Evolutionary conservation across 2,329 filamentous ascomycete species (phyloP).

Genomic region (Monilinia vaccinii-corymbosi): DNA sequence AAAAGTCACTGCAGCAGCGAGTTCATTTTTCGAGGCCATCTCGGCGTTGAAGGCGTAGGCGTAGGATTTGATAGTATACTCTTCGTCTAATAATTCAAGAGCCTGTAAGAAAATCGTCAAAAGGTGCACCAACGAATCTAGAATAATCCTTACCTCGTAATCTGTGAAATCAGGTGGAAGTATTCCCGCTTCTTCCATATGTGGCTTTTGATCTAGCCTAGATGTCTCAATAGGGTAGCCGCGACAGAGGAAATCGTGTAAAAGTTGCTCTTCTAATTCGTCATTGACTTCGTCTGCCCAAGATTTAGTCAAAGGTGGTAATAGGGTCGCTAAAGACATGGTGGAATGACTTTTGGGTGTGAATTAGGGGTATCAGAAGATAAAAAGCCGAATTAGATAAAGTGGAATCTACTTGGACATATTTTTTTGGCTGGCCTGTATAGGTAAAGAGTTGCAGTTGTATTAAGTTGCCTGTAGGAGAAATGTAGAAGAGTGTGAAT

Average conservation of each 20-base stretch:
- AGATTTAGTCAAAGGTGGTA: background rate
- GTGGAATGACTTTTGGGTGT: background rate
- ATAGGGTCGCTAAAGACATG: constrained; percentile 1
- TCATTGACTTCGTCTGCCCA: constrained; percentile 2
- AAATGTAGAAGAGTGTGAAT: background rate
- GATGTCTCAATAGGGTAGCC: background rate
- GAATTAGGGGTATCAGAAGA: background rate
- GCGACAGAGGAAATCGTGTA: no score
- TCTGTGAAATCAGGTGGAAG: background rate
- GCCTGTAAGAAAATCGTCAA: background rate
- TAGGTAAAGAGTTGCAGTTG: background rate
- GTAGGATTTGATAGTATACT: background rate
- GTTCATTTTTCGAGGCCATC: background rate
- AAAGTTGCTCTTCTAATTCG: background rate
- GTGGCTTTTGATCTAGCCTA: background rate
- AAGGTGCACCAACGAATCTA: background rate
- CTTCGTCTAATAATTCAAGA: background rate
- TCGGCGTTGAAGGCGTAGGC: background rate
- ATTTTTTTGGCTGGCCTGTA: background rate
- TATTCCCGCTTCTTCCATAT: background rate
- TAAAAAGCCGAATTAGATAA: background rate
- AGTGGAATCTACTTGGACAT: background rate
- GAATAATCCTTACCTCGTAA: background rate
- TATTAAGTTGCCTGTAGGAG: no score
- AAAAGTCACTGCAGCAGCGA: background rate